Evolutionary conservation across 495 filamentous ascomycete genomes (phyloP), one percentile per base, ranked within the genome.

Genomic region (Hypoxylon intermedium): DNA sequence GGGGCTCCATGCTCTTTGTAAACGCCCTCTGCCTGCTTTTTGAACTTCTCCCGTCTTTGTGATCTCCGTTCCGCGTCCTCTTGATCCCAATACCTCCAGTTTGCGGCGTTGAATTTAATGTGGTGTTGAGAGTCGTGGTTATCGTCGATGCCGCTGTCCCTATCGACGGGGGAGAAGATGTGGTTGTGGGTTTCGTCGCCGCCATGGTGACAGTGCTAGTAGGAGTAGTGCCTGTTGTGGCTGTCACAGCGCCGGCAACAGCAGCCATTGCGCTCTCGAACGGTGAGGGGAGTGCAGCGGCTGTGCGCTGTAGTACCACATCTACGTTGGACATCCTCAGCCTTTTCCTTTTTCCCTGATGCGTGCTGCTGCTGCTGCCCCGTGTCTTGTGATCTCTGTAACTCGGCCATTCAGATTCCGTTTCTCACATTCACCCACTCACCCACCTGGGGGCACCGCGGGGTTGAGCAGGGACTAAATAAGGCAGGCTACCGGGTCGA

Each of bases 1-100:
- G 95, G 85, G 75, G 94, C 84, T 67, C 92, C 92, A 78, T 82
- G 70, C 63, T 73, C 60, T 71, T 71, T 1, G 53, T 52, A 30
- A 68, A 56, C 37, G 58, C 45, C 46, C 68, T 55, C 48, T 65
- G 66, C 59, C 68, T 60, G 44, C 59, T 71, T 53, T 71, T 71
- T 40, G 63, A 57, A 49, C 55, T 59, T 51, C 68, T 59, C 36
- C 62, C 66, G 23, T 71, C 68, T 58, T 60, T 68, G 15, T 71
- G 60, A 15, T 71, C 68, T 36, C 59, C 64, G 49, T 62, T 53
- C 46, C 68, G 58, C 43, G 68, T 62, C 41, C 68, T 61, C 34
- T 71, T 71, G 1, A 63, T 68, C 37, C 68, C 68, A 47, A 68
- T 63, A 28, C 62, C 51, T 41, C 60, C 63, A 36, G 57, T 59